Conservation (phyloP, 2,329 filamentous ascomycete species). For the Triangularia setosa region DNA sequence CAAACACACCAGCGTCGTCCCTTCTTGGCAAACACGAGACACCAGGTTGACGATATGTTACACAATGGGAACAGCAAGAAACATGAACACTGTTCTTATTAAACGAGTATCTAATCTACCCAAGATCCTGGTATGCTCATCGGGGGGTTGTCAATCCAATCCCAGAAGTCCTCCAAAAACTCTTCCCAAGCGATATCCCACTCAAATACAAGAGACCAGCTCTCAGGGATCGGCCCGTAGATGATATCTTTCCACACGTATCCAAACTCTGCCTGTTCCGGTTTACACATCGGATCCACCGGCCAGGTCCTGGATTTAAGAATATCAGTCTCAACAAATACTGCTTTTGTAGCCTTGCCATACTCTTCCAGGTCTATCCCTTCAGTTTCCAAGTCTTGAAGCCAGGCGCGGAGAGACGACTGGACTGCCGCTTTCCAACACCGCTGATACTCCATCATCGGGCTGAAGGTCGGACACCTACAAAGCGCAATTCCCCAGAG, state of each 20-base stretch:
- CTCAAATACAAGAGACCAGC: slow-evolving; percentile 9
- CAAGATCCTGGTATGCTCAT: slow-evolving; percentile 2
- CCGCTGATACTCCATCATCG: neutral
- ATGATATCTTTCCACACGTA: neutral
- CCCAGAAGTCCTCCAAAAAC: slow-evolving; percentile 6
- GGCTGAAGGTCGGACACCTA: neutral
- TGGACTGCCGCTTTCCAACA: neutral
- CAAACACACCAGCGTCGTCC: neutral
- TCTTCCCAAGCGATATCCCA: slow-evolving; percentile 3
- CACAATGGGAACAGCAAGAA: neutral
- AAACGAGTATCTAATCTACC: neutral
- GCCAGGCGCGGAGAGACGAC: neutral
- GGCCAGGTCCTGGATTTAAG: neutral
- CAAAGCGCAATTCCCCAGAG: neutral
- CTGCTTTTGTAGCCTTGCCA: neutral
- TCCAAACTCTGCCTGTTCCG: neutral
- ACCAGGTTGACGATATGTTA: neutral
- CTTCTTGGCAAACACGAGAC: neutral
- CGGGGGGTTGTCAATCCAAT: slow-evolving; percentile 2
- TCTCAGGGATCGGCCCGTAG: slow-evolving; percentile 3
- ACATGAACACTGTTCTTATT: neutral
- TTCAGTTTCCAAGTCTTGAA: neutral
- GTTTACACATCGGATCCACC: neutral
- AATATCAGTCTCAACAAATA: neutral
- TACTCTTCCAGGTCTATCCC: slow-evolving; percentile 8